Conservation (phyloP, 2,329 filamentous ascomycete species). For the Fusarium pininemorale region DNA sequence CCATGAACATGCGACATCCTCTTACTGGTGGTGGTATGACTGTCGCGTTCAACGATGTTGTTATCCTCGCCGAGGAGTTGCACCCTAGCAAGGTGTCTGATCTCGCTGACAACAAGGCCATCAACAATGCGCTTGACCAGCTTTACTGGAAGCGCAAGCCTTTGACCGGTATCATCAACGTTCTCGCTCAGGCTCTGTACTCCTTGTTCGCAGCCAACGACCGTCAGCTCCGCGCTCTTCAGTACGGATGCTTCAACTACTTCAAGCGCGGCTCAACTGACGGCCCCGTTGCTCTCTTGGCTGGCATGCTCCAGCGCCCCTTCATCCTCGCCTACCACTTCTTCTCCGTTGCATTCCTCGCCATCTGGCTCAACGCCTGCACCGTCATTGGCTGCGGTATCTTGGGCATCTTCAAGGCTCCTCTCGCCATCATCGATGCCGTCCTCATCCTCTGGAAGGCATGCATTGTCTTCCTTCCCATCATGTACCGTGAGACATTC, state of each 20-base stretch:
- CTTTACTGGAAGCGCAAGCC: constrained; percentile 92
- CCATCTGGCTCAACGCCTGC: constrained; percentile 73
- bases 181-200: constrained; percentile 95
- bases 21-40: constrained; percentile 98
- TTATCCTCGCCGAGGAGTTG: constrained; percentile 79
- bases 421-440: constrained; percentile 71
- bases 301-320: constrained; percentile 81
- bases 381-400: constrained; percentile 50
- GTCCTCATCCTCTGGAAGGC: constrained; percentile 81
- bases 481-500: constrained; percentile 73
- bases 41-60: constrained; percentile 91
- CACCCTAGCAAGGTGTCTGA: constrained; percentile 73
- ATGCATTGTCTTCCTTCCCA: constrained; percentile 82
- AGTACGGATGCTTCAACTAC: constrained; percentile 91
- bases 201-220: constrained; percentile 88
- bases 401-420: constrained; percentile 56
- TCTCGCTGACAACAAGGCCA: constrained; percentile 72
- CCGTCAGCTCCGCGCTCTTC: constrained; percentile 78
- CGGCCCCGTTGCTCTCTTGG: constrained; percentile 83
- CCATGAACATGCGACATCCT: constrained; percentile 99
- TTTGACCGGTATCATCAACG: constrained; percentile 90
- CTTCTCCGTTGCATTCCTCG: constrained; percentile 89
- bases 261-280: constrained; percentile 81
- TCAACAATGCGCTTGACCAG: constrained; percentile 72
- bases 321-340: constrained; percentile 88